A percentile compares a stretch with the other conserved stretches of the same genome.
These are phyloP conservation scores for Solidago caesia DNA, from an alignment of 129 eudicot species.

Conservation along the genomic window DNA sequence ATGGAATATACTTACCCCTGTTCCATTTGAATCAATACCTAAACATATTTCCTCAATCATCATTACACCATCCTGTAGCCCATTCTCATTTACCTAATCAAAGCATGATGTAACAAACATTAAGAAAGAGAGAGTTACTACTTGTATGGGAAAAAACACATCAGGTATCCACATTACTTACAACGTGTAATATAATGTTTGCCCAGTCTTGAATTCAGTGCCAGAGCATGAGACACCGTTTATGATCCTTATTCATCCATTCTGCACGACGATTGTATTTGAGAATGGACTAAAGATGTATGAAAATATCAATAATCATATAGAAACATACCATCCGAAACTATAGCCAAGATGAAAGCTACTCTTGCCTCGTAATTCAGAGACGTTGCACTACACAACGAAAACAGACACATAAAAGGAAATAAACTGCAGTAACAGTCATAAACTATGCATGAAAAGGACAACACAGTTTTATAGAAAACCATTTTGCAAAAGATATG, in stretches of 20 bases:
- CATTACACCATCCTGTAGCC: slow-evolving; percentile 80
- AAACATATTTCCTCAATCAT: slow-evolving; percentile 82
- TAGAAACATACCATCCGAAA: slow-evolving; percentile 57
- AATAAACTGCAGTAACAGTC: not conserved
- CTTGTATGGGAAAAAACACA: not conserved
- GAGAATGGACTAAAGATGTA: not conserved
- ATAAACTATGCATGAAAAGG: not conserved
- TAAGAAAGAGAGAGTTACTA: slow-evolving; percentile 3
- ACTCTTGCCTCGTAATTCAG: slow-evolving; percentile 68
- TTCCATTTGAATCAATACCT: slow-evolving; percentile 81
- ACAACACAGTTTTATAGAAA: no score
- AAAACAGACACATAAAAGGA: slow-evolving; percentile 14
- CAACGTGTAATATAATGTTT: slow-evolving; percentile 69
- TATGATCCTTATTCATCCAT: slow-evolving; percentile 75
- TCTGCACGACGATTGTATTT: slow-evolving; percentile 43
- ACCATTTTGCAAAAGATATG: no score
- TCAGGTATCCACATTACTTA: slow-evolving; percentile 35
- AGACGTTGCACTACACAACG: slow-evolving; percentile 53
- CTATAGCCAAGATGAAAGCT: slow-evolving; percentile 71
- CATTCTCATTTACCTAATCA: slow-evolving; percentile 76
- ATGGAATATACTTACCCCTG: slow-evolving; percentile 46
- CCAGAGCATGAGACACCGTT: slow-evolving; percentile 47
- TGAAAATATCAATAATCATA: not conserved
- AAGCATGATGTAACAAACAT: not conserved
- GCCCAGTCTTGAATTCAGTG: slow-evolving; percentile 94